Conservation (phyloP, 352 stramenopile genomes). For the Globisporangium cederbergense region DNA sequence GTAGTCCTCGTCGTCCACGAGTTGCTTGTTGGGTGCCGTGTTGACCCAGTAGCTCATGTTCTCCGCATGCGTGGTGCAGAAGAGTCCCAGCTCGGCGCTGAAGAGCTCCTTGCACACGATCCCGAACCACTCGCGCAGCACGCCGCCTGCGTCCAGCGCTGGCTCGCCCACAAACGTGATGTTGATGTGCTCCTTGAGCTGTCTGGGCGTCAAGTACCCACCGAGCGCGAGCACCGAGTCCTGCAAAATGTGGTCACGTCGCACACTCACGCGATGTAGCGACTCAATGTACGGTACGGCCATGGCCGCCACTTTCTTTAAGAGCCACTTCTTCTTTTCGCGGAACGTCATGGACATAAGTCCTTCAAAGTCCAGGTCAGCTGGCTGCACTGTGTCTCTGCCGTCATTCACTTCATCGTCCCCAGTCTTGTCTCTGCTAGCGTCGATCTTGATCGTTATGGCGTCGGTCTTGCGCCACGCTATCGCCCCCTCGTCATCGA, state of each 20-base stretch:
- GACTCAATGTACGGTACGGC: conserved; percentile 58
- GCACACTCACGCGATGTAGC: conserved; percentile 59
- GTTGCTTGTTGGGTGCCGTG: conserved; percentile 26
- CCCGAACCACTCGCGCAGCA: conserved; percentile 81
- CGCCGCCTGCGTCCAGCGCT: conserved; percentile 67
- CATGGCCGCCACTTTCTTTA: conserved; percentile 57
- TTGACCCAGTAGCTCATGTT: conserved; percentile 87
- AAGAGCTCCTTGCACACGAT: conserved; percentile 78
- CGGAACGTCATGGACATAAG: conserved; percentile 65
- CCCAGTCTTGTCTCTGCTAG: conserved; percentile 20
- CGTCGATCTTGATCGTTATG: conserved; percentile 43
- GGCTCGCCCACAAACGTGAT: conserved; percentile 72
- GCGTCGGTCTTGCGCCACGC: conserved; percentile 51
- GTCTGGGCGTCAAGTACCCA: conserved; percentile 27
- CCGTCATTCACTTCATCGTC: background rate
- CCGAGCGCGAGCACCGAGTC: conserved; percentile 61
- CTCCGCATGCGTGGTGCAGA: conserved; percentile 68
- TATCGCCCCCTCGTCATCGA: conserved; percentile 41
- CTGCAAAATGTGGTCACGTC: conserved; percentile 50
- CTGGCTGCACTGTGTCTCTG: conserved; percentile 21
- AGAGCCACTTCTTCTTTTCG: conserved; percentile 76
- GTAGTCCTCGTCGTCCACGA: conserved; percentile 29
- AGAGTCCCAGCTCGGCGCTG: conserved; percentile 61
- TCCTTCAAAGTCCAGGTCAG: conserved; percentile 55
- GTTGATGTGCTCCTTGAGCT: conserved; percentile 59